These are phyloP conservation scores for Claviceps citrina DNA, from an alignment of 2,329 filamentous ascomycete species.

Conservation along the genomic window DNA sequence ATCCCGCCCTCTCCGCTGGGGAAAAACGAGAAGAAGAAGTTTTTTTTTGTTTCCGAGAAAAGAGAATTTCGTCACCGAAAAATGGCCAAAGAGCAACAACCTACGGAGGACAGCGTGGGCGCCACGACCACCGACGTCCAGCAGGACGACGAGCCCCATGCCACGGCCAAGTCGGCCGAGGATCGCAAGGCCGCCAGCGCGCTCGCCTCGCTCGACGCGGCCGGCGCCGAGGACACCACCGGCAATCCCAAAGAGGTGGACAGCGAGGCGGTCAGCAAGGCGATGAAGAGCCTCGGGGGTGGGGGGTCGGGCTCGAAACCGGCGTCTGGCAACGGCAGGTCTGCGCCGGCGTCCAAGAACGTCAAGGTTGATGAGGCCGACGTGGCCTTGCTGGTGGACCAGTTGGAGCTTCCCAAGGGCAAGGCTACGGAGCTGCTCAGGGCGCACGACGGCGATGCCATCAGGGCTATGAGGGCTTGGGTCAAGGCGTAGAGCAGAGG, in stretches of 20 bases:
- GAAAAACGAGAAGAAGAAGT: too few relatives aligned
- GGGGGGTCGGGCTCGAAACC: too few relatives aligned
- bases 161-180: conserved; percentile 49
- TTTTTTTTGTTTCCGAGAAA: too few relatives aligned
- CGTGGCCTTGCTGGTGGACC: conserved; percentile 53
- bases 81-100: conserved; percentile 48
- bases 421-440: conserved; percentile 64
- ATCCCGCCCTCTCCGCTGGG: too few relatives aligned
- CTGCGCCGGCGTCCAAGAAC: conserved; percentile 37
- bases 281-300: conserved; percentile 47
- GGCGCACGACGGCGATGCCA: conserved; percentile 52
- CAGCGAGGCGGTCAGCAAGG: conserved; percentile 53
- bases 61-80: too few relatives aligned
- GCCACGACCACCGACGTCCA: conserved; percentile 40
- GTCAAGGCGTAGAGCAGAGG: conserved; percentile 12
- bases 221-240: conserved; percentile 28
- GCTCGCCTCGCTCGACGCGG: conserved; percentile 48
- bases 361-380: conserved; percentile 63
- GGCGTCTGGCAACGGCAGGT: conserved; percentile 13
- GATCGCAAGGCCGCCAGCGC: conserved; percentile 64
- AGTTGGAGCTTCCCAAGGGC: conserved; percentile 54
- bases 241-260: conserved; percentile 48
- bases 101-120: conserved; percentile 41
- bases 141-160: conserved; percentile 35
- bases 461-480: conserved; percentile 50